These are phyloP conservation scores for Phlegmacium glaucopus DNA, from an alignment of 768 basidiomycete species.

Conservation along the genomic window DNA sequence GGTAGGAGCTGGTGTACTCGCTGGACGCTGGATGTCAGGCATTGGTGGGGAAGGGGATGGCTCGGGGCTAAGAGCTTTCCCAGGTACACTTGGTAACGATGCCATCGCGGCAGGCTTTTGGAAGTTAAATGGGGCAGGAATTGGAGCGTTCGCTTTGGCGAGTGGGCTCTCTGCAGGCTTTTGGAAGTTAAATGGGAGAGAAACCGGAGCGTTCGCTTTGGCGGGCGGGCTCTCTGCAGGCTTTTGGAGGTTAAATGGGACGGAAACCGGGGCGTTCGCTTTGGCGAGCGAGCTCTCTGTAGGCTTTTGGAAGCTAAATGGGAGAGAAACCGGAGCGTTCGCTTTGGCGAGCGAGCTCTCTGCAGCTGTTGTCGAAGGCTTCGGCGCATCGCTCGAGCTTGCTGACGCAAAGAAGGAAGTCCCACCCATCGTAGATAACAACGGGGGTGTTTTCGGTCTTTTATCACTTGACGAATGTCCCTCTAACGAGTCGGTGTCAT, in stretches of 20 bases:
- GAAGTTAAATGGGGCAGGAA: neutral
- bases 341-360: slow-evolving; percentile 8
- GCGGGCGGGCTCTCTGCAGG: slow-evolving; percentile 7
- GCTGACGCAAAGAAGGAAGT: neutral
- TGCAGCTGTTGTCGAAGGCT: neutral
- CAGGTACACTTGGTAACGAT: neutral
- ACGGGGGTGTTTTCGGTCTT: slow-evolving; percentile 49
- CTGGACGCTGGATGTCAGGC: slow-evolving; percentile 4
- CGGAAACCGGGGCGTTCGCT: neutral
- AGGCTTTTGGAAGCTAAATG: neutral
- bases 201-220: neutral
- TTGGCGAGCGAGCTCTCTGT: slow-evolving; percentile 7
- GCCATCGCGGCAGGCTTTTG: neutral
- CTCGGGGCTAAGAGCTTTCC: neutral
- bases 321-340: neutral
- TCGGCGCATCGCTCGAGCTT: neutral
- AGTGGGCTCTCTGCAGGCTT: slow-evolving; percentile 7
- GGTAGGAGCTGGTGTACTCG: slow-evolving; percentile 11
- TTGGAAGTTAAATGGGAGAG: neutral
- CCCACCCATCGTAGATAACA: slow-evolving; percentile 30
- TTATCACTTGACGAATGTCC: slow-evolving; percentile 17
- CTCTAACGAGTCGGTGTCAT: slow-evolving; percentile 21
- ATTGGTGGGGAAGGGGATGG: slow-evolving; percentile 4
- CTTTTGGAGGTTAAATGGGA: neutral
- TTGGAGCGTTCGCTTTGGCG: slow-evolving; percentile 2